Evolutionary conservation across 164 flowering plant species (phyloP).

Genomic region (Vitis amurensis): DNA sequence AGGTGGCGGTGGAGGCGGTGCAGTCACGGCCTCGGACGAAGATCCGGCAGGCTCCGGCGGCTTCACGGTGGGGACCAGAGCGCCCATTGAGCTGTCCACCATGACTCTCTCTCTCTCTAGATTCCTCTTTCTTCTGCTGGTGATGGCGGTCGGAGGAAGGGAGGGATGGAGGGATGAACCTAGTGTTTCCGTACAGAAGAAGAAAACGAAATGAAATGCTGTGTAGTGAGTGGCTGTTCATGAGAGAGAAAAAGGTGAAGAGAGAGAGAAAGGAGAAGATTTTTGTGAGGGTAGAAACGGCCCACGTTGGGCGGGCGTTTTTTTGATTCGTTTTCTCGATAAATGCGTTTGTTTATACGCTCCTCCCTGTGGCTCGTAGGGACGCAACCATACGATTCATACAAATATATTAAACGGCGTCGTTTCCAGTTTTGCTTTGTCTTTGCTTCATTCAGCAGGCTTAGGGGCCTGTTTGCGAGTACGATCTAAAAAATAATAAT

Average conservation of each 20-base stretch:
- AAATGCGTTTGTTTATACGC: background rate
- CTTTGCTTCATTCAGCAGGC: too few species aligned
- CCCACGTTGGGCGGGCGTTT: constrained; percentile 43
- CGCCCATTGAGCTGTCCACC: constrained; percentile 41
- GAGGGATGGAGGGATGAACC: too few species aligned
- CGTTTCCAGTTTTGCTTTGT: too few species aligned
- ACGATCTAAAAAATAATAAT: too few species aligned
- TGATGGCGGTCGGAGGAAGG: background rate
- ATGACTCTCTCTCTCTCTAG: background rate
- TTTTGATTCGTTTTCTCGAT: background rate
- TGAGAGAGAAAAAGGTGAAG: background rate
- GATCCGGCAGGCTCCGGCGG: constrained; percentile 4
- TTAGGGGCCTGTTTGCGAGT: too few species aligned
- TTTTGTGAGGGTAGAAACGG: constrained; percentile 39
- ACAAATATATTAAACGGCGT: too few species aligned
- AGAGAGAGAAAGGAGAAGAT: constrained; percentile 3
- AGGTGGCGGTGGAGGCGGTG: background rate
- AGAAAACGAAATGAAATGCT: too few species aligned
- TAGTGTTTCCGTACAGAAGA: too few species aligned
- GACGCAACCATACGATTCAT: too few species aligned
- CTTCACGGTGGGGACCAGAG: constrained; percentile 52
- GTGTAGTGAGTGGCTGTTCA: too few species aligned
- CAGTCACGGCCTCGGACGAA: too few species aligned
- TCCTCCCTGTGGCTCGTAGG: too few species aligned
- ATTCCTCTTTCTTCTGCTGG: background rate